Evolutionary conservation across 768 basidiomycete genomes (phyloP).

Genomic region (Kwoniella sp.): DNA sequence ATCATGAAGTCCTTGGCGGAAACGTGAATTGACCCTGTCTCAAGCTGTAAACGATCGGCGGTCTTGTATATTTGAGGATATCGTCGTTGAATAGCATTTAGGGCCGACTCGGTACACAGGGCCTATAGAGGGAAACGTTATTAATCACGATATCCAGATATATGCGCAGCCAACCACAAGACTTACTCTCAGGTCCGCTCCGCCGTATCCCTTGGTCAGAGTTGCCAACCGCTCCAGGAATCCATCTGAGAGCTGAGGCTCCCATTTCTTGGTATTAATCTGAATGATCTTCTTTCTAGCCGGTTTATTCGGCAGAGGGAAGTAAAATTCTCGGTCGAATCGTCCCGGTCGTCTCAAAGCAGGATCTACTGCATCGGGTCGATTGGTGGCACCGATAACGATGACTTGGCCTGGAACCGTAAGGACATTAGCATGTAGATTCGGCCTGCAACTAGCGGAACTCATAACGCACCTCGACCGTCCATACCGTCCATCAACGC

Average conservation of each 20-base stretch:
- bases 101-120: conserved; percentile 90
- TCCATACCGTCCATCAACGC: conserved; percentile 99
- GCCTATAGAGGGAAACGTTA: conserved; percentile 63
- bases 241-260: conserved; percentile 69
- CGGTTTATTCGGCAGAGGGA: conserved; percentile 79
- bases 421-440: background rate
- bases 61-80: conserved; percentile 98
- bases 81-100: conserved; percentile 92
- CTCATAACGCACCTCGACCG: conserved; percentile 65
- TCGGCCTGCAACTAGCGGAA: background rate
- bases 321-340: conserved; percentile 98
- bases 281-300: conserved; percentile 84
- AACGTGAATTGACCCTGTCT: conserved; percentile 81
- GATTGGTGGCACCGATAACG: conserved; percentile 95
- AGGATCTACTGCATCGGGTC: conserved; percentile 97
- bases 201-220: conserved; percentile 95
- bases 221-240: conserved; percentile 72
- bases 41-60: conserved; percentile 76
- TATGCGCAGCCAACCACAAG: background rate
- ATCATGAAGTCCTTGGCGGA: conserved; percentile 94
- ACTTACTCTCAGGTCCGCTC: conserved; percentile 89
- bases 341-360: conserved; percentile 89
- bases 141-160: background rate
- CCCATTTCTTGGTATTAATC: conserved; percentile 90
- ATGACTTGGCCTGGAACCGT: conserved; percentile 73